Conservation (phyloP, 2,329 filamentous ascomycete genomes). For the Zalaria obscura region DNA sequence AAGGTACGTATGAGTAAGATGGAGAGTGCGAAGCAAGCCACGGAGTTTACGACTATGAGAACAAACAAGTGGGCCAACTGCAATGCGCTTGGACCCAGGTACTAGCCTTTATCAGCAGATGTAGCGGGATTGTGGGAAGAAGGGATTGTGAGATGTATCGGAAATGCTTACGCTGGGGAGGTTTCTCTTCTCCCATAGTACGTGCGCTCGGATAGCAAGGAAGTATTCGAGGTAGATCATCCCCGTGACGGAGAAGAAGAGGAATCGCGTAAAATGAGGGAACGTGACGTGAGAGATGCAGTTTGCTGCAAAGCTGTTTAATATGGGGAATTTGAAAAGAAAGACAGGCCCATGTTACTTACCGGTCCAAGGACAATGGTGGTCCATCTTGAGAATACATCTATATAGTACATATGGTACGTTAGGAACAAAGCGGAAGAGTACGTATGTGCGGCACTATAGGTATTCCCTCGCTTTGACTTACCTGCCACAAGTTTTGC, state of each 20-base stretch:
- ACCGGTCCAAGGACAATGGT: conserved; percentile 73
- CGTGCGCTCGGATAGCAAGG: conserved; percentile 42
- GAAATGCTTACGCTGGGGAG: conserved; percentile 44
- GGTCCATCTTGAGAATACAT: conserved; percentile 66
- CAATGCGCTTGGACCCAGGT: conserved; percentile 52
- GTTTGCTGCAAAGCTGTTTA: conserved; percentile 31
- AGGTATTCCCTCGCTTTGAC: conserved; percentile 1
- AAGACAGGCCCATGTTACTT: conserved; percentile 5
- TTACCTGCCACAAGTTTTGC: conserved; percentile 55
- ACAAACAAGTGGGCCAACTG: conserved; percentile 49
- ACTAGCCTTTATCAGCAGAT: conserved; percentile 23
- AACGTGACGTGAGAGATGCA: conserved; percentile 73
- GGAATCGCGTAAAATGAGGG: conserved; percentile 69
- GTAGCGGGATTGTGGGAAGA: background rate
- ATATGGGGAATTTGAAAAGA: background rate
- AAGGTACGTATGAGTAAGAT: conserved; percentile 52
- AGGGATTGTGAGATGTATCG: background rate
- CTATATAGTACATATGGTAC: conserved; percentile 1
- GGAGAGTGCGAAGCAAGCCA: conserved; percentile 46
- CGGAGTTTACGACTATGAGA: conserved; percentile 41
- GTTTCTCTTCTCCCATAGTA: conserved; percentile 50
- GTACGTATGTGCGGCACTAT: no score
- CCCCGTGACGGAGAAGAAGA: conserved; percentile 52
- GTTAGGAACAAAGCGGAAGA: background rate
- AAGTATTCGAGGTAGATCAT: conserved; percentile 48